Conservation (phyloP, 2,329 filamentous ascomycete species). For the Arthroderma uncinatum region DNA sequence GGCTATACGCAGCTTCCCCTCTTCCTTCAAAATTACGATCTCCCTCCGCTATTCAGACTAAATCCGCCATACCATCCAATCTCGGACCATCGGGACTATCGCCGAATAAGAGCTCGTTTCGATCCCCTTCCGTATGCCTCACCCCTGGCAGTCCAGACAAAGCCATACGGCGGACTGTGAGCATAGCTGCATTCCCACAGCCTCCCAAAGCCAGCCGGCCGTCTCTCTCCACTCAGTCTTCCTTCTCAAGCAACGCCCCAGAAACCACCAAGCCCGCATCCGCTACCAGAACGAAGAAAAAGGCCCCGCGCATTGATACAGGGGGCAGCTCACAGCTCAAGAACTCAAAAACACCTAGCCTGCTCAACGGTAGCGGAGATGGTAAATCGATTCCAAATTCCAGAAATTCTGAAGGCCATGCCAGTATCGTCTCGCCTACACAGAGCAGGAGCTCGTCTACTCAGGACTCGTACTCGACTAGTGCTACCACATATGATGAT, state of each 20-base stretch:
- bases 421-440: conserved; percentile 68
- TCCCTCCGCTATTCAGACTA: conserved; percentile 44
- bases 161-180: conserved; percentile 73
- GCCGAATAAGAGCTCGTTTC: conserved; percentile 44
- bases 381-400: conserved; percentile 58
- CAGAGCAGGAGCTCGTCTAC: conserved; percentile 87
- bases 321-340: conserved; percentile 29
- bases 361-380: conserved; percentile 69
- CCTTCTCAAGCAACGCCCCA: conserved; percentile 7
- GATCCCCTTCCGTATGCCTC: conserved; percentile 46
- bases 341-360: conserved; percentile 51
- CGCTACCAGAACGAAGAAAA: conserved; percentile 37
- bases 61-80: conserved; percentile 36
- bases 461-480: conserved; percentile 84
- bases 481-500: conserved; percentile 79
- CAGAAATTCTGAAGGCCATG: conserved; percentile 61
- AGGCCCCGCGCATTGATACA: conserved; percentile 46
- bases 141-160: conserved; percentile 47
- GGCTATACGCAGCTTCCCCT: conserved; percentile 30
- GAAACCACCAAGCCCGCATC: conserved; percentile 20
- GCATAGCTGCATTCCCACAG: conserved; percentile 87
- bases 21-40: conserved; percentile 45
- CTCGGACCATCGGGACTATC: conserved; percentile 40
- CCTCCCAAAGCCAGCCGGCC: conserved; percentile 62
- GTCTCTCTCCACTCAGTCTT: conserved; percentile 26